These are phyloP conservation scores for Anthracocystis walkeri DNA, from an alignment of 1,284 basidiomycete species.

Conservation along the genomic window DNA sequence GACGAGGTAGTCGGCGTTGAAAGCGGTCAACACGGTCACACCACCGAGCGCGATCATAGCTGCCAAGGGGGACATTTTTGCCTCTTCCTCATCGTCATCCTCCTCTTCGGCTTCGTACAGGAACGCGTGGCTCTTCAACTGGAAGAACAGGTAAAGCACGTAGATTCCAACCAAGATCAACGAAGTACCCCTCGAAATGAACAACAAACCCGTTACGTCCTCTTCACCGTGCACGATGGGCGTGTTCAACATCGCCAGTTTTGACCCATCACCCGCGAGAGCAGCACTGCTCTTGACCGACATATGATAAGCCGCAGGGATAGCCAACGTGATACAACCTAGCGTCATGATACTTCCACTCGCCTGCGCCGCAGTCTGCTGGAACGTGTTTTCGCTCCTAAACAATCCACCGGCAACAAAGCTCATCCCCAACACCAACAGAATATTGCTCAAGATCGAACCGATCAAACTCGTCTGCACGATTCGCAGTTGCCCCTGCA, in stretches of 20 bases:
- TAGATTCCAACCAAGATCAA: slow-evolving; percentile 82
- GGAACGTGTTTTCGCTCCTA: slow-evolving; percentile 62
- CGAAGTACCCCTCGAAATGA: slow-evolving; percentile 66
- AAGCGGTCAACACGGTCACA: slow-evolving; percentile 65
- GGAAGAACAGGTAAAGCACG: slow-evolving; percentile 75
- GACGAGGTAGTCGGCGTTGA: slow-evolving; percentile 70
- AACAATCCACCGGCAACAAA: slow-evolving; percentile 69
- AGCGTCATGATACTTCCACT: slow-evolving; percentile 79
- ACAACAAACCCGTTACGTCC: slow-evolving; percentile 57
- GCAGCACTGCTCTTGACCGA: slow-evolving; percentile 58
- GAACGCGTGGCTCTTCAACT: slow-evolving; percentile 66
- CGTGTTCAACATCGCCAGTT: slow-evolving; percentile 33
- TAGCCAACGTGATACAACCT: slow-evolving; percentile 87
- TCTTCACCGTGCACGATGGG: slow-evolving; percentile 28
- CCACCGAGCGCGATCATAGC: slow-evolving; percentile 60
- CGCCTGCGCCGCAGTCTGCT: slow-evolving; percentile 68
- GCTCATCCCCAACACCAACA: slow-evolving; percentile 66
- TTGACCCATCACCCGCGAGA: slow-evolving; percentile 60
- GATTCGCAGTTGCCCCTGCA: slow-evolving; percentile 75
- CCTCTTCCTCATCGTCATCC: slow-evolving; percentile 62
- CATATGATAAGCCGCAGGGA: slow-evolving; percentile 85
- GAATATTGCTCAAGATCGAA: slow-evolving; percentile 65
- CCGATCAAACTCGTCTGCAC: slow-evolving; percentile 68
- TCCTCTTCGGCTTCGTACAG: slow-evolving; percentile 61
- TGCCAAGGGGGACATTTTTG: slow-evolving; percentile 64